Conservation (phyloP, 164 flowering plant species). For the Santalum album region DNA sequence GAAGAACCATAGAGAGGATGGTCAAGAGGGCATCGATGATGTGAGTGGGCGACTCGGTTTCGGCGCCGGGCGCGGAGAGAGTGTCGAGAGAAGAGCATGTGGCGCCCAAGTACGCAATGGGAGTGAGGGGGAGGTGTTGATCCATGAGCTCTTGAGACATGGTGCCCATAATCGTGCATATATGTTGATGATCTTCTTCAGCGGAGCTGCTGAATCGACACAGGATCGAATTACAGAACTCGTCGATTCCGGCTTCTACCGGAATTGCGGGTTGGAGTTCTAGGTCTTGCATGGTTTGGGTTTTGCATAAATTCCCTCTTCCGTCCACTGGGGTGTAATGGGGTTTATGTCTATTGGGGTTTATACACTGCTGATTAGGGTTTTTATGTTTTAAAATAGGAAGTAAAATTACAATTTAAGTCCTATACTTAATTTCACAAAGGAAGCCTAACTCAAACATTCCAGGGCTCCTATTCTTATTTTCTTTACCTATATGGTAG, state of each 20-base stretch:
- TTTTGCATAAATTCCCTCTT: too few species aligned
- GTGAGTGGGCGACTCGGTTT: slow-evolving; percentile 17
- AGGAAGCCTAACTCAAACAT: too few species aligned
- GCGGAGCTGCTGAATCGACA: slow-evolving; percentile 38
- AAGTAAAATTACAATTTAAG: too few species aligned
- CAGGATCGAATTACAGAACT: slow-evolving; percentile 37
- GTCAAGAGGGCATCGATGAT: slow-evolving; percentile 41
- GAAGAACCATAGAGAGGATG: slow-evolving; percentile 37
- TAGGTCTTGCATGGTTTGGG: too few species aligned
- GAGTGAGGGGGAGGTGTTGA: slow-evolving; percentile 42
- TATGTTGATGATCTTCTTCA: slow-evolving; percentile 56
- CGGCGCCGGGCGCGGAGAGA: slow-evolving; percentile 29
- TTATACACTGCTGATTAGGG: too few species aligned
- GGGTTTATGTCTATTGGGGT: too few species aligned
- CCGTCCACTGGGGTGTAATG: too few species aligned
- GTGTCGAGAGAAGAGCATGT: slow-evolving; percentile 50
- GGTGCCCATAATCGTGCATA: slow-evolving; percentile 66
- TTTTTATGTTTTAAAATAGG: too few species aligned
- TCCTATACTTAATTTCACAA: too few species aligned
- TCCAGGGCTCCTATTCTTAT: too few species aligned
- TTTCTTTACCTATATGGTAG: too few species aligned
- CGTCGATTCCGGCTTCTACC: slow-evolving; percentile 14
- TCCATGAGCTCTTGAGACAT: slow-evolving; percentile 77
- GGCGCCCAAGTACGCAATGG: slow-evolving; percentile 64
- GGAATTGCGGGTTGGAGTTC: slow-evolving; percentile 6